Evolutionary conservation across 306 rosid genomes (phyloP).

Genomic region (Senna tora): DNA sequence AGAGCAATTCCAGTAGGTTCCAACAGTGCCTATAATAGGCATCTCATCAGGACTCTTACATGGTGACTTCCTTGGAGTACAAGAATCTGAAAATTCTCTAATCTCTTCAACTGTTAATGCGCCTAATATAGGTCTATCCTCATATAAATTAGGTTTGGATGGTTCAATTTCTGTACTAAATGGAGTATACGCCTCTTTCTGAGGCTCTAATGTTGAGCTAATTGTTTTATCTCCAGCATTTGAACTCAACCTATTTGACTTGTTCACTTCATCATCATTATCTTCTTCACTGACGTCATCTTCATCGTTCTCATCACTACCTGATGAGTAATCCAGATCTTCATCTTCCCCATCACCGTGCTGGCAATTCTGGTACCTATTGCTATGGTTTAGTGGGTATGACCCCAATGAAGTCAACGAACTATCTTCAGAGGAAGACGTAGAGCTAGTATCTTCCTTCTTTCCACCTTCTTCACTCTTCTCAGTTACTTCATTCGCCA

Average conservation of each 20-base stretch:
- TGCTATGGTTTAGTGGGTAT: constrained; percentile 66
- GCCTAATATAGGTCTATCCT: constrained; percentile 89
- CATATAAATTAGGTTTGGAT: constrained; percentile 59
- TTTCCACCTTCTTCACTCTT: constrained; percentile 36
- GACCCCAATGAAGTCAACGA: constrained; percentile 54
- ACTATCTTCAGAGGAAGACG: constrained; percentile 69
- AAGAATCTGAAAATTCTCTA: constrained; percentile 67
- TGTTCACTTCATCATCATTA: constrained; percentile 35
- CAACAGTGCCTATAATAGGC: constrained; percentile 84
- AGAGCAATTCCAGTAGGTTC: constrained; percentile 67
- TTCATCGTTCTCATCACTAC: constrained; percentile 50
- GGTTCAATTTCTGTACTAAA: constrained; percentile 44
- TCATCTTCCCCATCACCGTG: constrained; percentile 77
- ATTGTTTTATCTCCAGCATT: too few species aligned
- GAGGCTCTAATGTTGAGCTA: constrained; percentile 49
- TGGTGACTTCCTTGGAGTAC: constrained; percentile 77
- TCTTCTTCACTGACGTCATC: constrained; percentile 41
- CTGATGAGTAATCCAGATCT: constrained; percentile 49
- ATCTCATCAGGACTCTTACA: constrained; percentile 69
- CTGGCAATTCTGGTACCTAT: constrained; percentile 76
- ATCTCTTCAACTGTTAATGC: constrained; percentile 84
- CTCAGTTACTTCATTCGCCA: constrained; percentile 36
- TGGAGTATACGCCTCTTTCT: constrained; percentile 59
- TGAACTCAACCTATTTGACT: too few species aligned
- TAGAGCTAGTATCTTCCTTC: constrained; percentile 34